Base-by-base conservation (phyloP, 2,329 filamentous ascomycete genomes). In the Talaromyces albobiverticillius region DNA sequence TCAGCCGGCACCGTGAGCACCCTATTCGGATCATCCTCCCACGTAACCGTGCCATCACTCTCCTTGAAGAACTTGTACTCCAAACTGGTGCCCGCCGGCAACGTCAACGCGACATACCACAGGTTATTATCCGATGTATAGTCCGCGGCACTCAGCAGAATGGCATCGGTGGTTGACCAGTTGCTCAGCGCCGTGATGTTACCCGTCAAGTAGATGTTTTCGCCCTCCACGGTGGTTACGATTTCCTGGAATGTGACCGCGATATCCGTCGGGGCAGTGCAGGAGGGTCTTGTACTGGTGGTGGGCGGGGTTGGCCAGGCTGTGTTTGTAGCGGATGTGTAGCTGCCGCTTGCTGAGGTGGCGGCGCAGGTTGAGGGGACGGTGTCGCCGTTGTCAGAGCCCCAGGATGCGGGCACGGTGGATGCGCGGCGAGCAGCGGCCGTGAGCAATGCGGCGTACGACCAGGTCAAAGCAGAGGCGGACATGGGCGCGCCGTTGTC, bases 31-130 rank as follows among this genome's bases (percentile, higher is more conserved):
- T 86, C 86, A 46, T 72, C 75, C 72, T 90, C 87, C 86, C 87
- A 90, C 2, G 70, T 76, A 8, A 87, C 70, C 0, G 71, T 72
- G 0, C 84, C 82, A 60, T 81, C 78, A 1, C 69, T 74, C 38
- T 86, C 78, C 47, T 82, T 80, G 61, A 90, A 80, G 64, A 83
- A 90, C 73, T 90, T 89, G 68, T 89, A 90, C 71, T 83, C 63
- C 41, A 90, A 73, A 2, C 68, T 71, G 46, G 76, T 74, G 2
- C 85, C 86, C 0, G 82, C 76, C 0, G 75, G 69, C 14, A 90
- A 68, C 1, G 71, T 73, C 25, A 89, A 64, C 0, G 79, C 80
- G 0, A 69, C 76, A 43, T 72, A 77, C 88, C 87, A 90, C 5
- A 87, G 59, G 0, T 81, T 83, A 61, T 86, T 82, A 31, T 66